Evolutionary conservation across 768 basidiomycete genomes (phyloP), one percentile per base, ranked within the genome.

Genomic region (Tricholoma matsutake): DNA sequence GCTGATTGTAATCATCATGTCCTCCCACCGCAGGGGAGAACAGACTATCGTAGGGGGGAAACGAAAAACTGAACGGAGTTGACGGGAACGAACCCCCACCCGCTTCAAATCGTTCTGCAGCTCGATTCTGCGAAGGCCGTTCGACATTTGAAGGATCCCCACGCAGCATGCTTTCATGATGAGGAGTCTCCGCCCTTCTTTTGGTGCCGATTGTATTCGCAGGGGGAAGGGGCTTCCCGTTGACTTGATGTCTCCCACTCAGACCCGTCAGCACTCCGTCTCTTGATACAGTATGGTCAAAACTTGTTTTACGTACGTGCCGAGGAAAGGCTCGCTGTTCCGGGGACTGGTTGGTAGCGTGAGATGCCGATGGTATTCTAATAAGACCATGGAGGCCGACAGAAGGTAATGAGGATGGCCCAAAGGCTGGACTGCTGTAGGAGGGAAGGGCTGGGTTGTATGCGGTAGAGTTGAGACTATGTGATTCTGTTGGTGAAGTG

Each of bases 241-340:
- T 89, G 64, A 91, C 86, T 72, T 92, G 89, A 75, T 93, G 91
- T 54, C 91, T 81, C 59, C 88, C 88, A 65, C 81, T 82, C 54
- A 85, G 73, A 43, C 83, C 84, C 31, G 78, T 69, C 61, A 86
- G 76, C 58, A 87, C 81, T 37, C 81, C 84, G 62, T 88, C 86
- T 64, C 83, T 84, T 37, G 83, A 82, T 41, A 96, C 88, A 3
- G 94, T 95, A 74, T 95, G 94, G 73, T 97, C 94, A 72, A 95
- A 96, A 74, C 92, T 94, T 51, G 94, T 93, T 80, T 97, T 97
- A 63, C 94, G 85, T 61, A 94, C 92, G 73, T 91, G 89, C 61
- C 89, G 84, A 56, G 94, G 92, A 71, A 94, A 92, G 31, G 81
- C 74, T 63, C 81, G 86, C 65, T 80, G 80, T 62, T 75, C 73